Evolutionary conservation across 306 rosid species (phyloP).

Genomic region (Cercis canadensis): DNA sequence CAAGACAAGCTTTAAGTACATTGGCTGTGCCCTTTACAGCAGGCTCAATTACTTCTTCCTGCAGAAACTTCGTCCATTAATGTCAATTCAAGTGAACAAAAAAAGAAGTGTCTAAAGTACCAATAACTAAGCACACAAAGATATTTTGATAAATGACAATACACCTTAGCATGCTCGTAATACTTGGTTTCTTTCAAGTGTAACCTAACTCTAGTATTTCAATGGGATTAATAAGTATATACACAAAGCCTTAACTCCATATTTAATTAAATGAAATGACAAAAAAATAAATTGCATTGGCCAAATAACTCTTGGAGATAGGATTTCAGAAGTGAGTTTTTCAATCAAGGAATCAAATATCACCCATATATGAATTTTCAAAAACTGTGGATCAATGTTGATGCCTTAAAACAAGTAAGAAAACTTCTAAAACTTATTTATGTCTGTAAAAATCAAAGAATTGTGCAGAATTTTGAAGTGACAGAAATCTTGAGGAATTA

Average conservation of each 20-base stretch:
- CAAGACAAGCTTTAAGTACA: constrained; percentile 46
- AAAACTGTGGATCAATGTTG: neutral
- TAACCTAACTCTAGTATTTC: neutral
- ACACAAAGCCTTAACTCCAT: neutral
- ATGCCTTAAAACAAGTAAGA: no score
- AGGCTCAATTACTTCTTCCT: constrained; percentile 70
- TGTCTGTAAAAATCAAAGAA: neutral
- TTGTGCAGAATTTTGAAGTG: neutral
- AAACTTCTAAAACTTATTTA: neutral
- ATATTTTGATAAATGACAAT: no score
- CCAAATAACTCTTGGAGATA: neutral
- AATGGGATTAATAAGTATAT: neutral
- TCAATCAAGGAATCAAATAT: neutral
- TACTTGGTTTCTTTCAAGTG: neutral
- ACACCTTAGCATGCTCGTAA: neutral
- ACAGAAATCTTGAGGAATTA: neutral
- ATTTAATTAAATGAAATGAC: neutral
- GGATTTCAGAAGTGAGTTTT: neutral
- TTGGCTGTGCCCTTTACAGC: constrained; percentile 72
- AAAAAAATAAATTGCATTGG: neutral
- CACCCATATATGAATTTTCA: neutral
- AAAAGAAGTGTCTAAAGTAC: neutral
- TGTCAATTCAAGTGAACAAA: neutral
- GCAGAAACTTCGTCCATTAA: constrained; percentile 9
- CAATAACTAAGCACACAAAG: neutral